Percentiles rank a stretch among this genome's conserved stretches.
phyloP scores from a whole-genome alignment of 305 asterid species.

The Salvia sclarea region DNA sequence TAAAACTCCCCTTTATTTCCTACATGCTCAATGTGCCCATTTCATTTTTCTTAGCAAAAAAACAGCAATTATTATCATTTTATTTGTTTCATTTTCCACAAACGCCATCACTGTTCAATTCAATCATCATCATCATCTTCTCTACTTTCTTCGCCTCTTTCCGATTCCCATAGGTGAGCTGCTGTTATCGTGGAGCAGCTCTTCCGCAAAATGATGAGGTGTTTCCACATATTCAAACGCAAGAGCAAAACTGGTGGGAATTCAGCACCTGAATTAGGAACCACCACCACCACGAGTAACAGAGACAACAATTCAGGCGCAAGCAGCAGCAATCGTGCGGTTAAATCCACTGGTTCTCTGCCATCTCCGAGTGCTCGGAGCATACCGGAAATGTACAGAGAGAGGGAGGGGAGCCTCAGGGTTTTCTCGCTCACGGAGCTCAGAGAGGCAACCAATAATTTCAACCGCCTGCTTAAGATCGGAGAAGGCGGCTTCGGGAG shows the following conservation, averaged over 20 bases:
- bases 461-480: constrained; percentile 60
- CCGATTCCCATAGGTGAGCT: background rate
- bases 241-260: constrained; percentile 39
- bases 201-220: constrained; percentile 44
- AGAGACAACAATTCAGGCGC: constrained; percentile 20
- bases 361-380: constrained; percentile 43
- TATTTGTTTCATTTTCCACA: too few species aligned
- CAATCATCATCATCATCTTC: background rate
- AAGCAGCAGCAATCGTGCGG: constrained; percentile 30
- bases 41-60: too few species aligned
- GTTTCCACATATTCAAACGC: constrained; percentile 51
- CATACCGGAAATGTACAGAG: constrained; percentile 71
- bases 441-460: constrained; percentile 64
- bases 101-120: background rate
- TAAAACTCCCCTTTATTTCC: too few species aligned
- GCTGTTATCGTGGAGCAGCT: background rate
- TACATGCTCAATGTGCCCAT: too few species aligned
- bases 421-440: constrained; percentile 67
- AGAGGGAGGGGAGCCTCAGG: constrained; percentile 50
- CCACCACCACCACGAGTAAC: background rate
- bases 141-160: background rate
- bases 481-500: constrained; percentile 94
- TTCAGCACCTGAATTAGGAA: constrained; percentile 58
- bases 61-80: too few species aligned
- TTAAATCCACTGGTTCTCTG: constrained; percentile 57